Evolutionary conservation across 2,329 filamentous ascomycete species (phyloP).

Genomic region (Colletotrichum scovillei): DNA sequence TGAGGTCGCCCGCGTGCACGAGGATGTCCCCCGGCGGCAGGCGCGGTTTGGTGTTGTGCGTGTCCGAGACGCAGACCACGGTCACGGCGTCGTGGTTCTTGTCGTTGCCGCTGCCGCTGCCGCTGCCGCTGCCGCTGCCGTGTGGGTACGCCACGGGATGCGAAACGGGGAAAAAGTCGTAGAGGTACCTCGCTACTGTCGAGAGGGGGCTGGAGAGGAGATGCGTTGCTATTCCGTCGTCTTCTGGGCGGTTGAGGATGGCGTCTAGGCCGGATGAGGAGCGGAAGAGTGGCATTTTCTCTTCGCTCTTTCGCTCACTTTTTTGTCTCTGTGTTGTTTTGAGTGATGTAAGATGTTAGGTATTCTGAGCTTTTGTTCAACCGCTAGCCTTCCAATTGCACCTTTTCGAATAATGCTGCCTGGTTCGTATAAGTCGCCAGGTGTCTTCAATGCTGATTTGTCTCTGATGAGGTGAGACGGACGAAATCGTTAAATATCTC

Average conservation of each 20-base stretch:
- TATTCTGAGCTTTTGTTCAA: background rate
- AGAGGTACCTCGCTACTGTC: slow-evolving; percentile 6
- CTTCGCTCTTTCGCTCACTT: too few relatives aligned
- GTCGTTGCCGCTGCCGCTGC: too few relatives aligned
- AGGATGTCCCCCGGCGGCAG: slow-evolving; percentile 57
- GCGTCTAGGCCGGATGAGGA: background rate
- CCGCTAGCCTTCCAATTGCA: too few relatives aligned
- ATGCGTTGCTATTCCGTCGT: background rate
- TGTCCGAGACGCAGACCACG: slow-evolving; percentile 58
- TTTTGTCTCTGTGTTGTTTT: background rate
- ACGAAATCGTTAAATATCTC: too few relatives aligned
- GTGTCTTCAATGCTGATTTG: background rate
- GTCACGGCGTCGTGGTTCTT: background rate
- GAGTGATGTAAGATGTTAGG: background rate
- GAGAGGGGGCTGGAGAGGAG: slow-evolving; percentile 11
- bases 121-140: too few relatives aligned
- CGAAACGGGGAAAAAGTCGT: slow-evolving; percentile 17
- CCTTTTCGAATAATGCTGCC: background rate
- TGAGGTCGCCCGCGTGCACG: slow-evolving; percentile 61
- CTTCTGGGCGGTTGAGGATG: slow-evolving; percentile 7
- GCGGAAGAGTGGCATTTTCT: background rate
- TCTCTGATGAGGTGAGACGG: background rate
- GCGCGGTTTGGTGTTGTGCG: slow-evolving; percentile 50
- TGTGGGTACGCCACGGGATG: background rate
- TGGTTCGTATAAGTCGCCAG: background rate